A percentile compares a stretch with the other conserved stretches of the same genome.
Evolutionary conservation across 495 filamentous ascomycete genomes (phyloP).

Genomic region (Talaromyces liani): DNA sequence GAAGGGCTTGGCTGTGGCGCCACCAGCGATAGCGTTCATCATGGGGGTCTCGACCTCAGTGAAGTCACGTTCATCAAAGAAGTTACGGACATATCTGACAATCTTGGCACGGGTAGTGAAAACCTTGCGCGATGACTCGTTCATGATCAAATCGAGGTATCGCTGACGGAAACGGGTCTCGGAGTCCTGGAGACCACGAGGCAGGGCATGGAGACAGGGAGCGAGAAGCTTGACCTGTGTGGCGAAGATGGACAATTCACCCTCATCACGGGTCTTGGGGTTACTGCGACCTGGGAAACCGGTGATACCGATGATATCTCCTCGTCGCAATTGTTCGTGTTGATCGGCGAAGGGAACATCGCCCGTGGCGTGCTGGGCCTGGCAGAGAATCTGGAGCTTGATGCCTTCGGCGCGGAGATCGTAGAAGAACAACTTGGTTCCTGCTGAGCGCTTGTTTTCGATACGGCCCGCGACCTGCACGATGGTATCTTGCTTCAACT

Average conservation of each 20-base stretch:
- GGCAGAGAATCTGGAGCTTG: constrained; percentile 86
- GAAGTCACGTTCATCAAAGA: constrained; percentile 79
- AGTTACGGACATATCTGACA: constrained; percentile 74
- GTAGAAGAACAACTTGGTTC: constrained; percentile 87
- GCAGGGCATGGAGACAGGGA: constrained; percentile 90
- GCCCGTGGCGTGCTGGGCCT: constrained; percentile 61
- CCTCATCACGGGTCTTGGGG: constrained; percentile 78
- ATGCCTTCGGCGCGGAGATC: constrained; percentile 78
- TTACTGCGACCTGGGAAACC: constrained; percentile 85
- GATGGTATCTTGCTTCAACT: constrained; percentile 62
- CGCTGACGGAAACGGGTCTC: constrained; percentile 87
- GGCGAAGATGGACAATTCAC: constrained; percentile 92
- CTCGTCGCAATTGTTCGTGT: constrained; percentile 82
- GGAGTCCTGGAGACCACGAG: constrained; percentile 87
- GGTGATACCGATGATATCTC: constrained; percentile 84
- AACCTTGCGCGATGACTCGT: constrained; percentile 70
- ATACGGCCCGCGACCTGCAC: constrained; percentile 78
- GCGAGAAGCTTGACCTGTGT: constrained; percentile 75
- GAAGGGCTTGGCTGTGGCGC: constrained; percentile 94
- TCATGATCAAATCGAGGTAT: constrained; percentile 95
- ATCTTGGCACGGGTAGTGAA: constrained; percentile 81
- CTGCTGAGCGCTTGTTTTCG: constrained; percentile 77
- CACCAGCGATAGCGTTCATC: constrained; percentile 93
- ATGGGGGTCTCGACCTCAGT: constrained; percentile 96
- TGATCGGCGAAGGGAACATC: constrained; percentile 69